phyloP scores from a whole-genome alignment of 257 asterid species.

The Plectranthus barbatus region DNA sequence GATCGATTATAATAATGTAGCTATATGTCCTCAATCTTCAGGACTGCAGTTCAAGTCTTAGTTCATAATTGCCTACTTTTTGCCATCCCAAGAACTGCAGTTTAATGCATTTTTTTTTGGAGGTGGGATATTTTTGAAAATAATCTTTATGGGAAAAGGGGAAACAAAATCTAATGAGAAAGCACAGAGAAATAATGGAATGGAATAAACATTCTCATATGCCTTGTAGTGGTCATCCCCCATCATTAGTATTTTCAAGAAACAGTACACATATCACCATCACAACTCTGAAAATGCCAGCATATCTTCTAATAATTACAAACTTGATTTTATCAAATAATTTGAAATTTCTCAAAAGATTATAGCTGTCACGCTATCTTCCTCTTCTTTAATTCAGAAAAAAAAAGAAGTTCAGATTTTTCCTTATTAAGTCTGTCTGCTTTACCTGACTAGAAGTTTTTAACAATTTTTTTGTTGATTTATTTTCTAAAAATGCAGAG shows the following conservation, averaged over 20 bases:
- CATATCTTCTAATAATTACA: conserved; percentile 24
- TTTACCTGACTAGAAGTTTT: conserved; percentile 11
- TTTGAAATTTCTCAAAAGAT: conserved; percentile 8
- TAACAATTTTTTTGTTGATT: background rate
- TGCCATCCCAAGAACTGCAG: conserved; percentile 56
- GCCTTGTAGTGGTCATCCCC: background rate
- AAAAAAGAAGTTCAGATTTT: background rate
- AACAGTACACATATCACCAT: conserved; percentile 36
- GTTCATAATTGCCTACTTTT: conserved; percentile 42
- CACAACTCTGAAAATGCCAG: conserved; percentile 26
- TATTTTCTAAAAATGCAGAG: conserved; percentile 45
- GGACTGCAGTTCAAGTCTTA: conserved; percentile 30
- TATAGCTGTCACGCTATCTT: conserved; percentile 34
- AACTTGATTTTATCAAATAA: conserved; percentile 14
- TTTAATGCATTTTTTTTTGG: conserved; percentile 16
- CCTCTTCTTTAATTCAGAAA: background rate
- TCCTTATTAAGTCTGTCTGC: conserved; percentile 4
- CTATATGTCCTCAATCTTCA: conserved; percentile 8
- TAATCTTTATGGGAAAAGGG: conserved; percentile 36
- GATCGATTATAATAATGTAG: background rate
- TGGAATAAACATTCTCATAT: background rate
- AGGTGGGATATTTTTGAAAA: conserved; percentile 1
- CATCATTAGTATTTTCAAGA: conserved; percentile 25
- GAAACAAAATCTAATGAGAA: background rate
- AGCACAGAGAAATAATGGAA: conserved; percentile 7